These are phyloP conservation scores for Suhomyces taliae DNA, from an alignment of 1,139 yeast species.

Conservation along the genomic window DNA sequence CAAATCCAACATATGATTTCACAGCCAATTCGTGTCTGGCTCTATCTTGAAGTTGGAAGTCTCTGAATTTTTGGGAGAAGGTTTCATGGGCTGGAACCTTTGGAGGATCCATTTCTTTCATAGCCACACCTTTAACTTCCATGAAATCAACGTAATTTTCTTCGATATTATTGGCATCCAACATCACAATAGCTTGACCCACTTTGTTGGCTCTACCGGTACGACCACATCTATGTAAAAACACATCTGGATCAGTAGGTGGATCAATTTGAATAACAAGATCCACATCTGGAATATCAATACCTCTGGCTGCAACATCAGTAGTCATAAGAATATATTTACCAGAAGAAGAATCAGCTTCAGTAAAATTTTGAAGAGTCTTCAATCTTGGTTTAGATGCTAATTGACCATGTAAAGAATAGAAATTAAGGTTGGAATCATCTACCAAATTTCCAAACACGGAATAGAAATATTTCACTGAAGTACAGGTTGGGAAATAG, in stretches of 20 bases:
- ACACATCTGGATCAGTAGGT: slow-evolving; percentile 89
- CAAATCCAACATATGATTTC: slow-evolving; percentile 78
- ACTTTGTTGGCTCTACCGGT: slow-evolving; percentile 90
- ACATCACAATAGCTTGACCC: slow-evolving; percentile 75
- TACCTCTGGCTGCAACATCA: slow-evolving; percentile 91
- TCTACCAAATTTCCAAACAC: slow-evolving; percentile 41
- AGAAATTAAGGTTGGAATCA: slow-evolving; percentile 41
- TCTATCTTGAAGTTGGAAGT: slow-evolving; percentile 71
- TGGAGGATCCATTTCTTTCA: slow-evolving; percentile 43
- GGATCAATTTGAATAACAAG: slow-evolving; percentile 86
- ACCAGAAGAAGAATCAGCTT: slow-evolving; percentile 37
- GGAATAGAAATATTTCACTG: slow-evolving; percentile 74
- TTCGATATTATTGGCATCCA: slow-evolving; percentile 68
- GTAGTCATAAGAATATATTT: slow-evolving; percentile 75
- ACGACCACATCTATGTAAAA: slow-evolving; percentile 91
- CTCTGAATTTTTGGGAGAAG: slow-evolving; percentile 37
- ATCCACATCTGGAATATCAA: slow-evolving; percentile 91
- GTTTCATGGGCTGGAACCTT: slow-evolving; percentile 19
- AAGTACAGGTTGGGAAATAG: slow-evolving; percentile 85
- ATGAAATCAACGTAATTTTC: slow-evolving; percentile 80
- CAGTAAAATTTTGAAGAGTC: slow-evolving; percentile 62
- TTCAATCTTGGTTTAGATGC: slow-evolving; percentile 72
- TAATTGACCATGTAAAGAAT: slow-evolving; percentile 84
- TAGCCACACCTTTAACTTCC: slow-evolving; percentile 64
- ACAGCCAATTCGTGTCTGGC: slow-evolving; percentile 79